Percentiles rank a stretch among this genome's conserved stretches.
phyloP scores from a whole-genome alignment of 129 eudicot genomes.

The Escallonia herrerae region DNA sequence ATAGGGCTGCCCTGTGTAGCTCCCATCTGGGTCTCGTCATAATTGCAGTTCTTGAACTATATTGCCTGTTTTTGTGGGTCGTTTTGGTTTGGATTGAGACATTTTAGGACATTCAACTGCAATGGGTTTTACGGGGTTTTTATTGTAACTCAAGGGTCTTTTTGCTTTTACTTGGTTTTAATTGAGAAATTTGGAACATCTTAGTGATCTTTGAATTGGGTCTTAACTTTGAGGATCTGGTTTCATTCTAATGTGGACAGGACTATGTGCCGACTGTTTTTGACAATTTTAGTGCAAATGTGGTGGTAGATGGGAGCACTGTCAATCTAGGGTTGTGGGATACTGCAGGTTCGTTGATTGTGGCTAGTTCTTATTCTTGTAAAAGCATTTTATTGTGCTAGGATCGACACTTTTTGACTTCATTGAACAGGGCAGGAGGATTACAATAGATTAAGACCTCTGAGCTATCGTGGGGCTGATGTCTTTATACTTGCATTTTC shows the following conservation, averaged over 20 bases:
- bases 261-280: constrained; percentile 85
- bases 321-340: constrained; percentile 82
- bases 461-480: constrained; percentile 87
- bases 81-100: too few species aligned
- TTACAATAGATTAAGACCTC: constrained; percentile 73
- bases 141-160: too few species aligned
- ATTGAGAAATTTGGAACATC: not conserved
- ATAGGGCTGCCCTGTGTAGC: too few species aligned
- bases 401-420: constrained; percentile 4
- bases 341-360: constrained; percentile 54
- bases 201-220: not conserved
- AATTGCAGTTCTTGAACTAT: too few species aligned
- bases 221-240: not conserved
- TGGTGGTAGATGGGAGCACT: constrained; percentile 74
- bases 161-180: not conserved
- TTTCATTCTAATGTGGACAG: constrained; percentile 24
- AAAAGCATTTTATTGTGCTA: not conserved
- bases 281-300: constrained; percentile 80
- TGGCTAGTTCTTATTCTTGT: constrained; percentile 2
- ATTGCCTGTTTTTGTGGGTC: too few species aligned
- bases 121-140: too few species aligned
- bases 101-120: too few species aligned
- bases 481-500: constrained; percentile 84
- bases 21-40: too few species aligned
- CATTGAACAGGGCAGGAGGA: constrained; percentile 68